Evolutionary conservation across 495 filamentous ascomycete genomes (phyloP), one percentile per base, ranked within the genome.

Genomic region (Cryomyces antarcticus): DNA sequence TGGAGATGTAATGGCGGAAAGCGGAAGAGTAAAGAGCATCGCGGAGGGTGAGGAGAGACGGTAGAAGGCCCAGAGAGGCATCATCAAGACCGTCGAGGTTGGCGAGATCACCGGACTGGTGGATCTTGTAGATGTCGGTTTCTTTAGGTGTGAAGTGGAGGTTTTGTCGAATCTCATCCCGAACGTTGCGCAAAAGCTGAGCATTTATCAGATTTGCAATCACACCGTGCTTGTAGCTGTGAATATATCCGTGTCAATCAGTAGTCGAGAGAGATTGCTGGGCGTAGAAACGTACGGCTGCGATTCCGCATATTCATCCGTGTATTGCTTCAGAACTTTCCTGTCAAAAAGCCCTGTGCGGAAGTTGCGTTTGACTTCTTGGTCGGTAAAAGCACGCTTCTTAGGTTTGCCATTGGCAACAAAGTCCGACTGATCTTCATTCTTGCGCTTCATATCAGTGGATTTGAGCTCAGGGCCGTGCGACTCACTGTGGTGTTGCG

Each of bases 101-200:
- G 6, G 89, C 92, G 12, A 99, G 69, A 57, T 99, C 89, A 43
- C 89, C 89, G 29, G 88, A 95, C 62, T 96, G 89, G 68, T 95
- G 87, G 57, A 96, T 95, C 61, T 89, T 93, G 69, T 99, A 99
- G 62, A 99, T 96, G 61, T 99, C 92, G 45, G 89, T 99, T 58
- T 99, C 89, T 63, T 99, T 99, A 49, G 86, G 87, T 39, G 89
- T 93, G 64, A 97, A 97, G 55, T 78, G 75, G 46, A 99, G 75
- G 52, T 89, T 83, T 39, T 72, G 66, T 60, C 80, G 75, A 57
- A 96, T 86, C 66, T 99, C 89, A 47, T 69, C 62, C 55, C 88
- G 86, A 49, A 99, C 92, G 42, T 72, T 65, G 52, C 83, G 86
- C 40, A 99, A 73, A 9, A 99, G 77, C 31, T 62, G 57, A 39